A percentile compares a stretch with the other conserved stretches of the same genome.
These are phyloP conservation scores for Seiridium unicorne DNA, from an alignment of 2,329 filamentous ascomycete species.

Conservation along the genomic window DNA sequence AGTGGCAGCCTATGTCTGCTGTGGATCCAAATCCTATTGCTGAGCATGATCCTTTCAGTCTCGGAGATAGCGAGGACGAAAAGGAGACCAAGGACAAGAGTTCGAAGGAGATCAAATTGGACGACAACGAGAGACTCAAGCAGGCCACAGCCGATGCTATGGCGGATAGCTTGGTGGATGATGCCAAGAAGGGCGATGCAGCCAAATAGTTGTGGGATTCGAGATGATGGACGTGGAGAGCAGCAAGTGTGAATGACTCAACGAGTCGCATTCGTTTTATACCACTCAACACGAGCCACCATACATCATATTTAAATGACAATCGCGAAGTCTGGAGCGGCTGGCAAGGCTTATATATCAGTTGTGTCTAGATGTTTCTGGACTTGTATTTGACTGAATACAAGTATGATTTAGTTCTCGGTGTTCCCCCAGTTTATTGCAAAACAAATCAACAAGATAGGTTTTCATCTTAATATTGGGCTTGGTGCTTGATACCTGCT, in stretches of 20 bases:
- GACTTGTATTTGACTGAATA: not conserved
- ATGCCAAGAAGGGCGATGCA: constrained; percentile 9
- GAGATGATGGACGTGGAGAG: not conserved
- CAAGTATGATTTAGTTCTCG: no score
- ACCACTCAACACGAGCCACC: not conserved
- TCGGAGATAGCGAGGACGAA: constrained; percentile 95
- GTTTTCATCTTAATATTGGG: no score
- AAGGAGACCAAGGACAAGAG: constrained; percentile 69
- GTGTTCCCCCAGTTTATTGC: no score
- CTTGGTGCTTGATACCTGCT: no score
- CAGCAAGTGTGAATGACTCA: not conserved
- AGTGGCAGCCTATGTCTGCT: constrained; percentile 92
- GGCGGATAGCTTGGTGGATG: constrained; percentile 49
- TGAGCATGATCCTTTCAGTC: constrained; percentile 93
- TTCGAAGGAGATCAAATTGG: constrained; percentile 48
- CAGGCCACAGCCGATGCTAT: constrained; percentile 63
- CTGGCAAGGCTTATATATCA: no score
- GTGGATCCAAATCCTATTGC: constrained; percentile 81
- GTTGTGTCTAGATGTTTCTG: not conserved
- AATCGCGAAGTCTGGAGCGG: not conserved
- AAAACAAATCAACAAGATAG: no score
- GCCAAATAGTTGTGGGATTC: constrained; percentile 2
- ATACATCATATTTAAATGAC: not conserved
- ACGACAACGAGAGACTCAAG: constrained; percentile 61
- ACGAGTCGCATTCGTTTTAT: not conserved